Percentiles rank a stretch among this genome's conserved stretches.
phyloP scores from a whole-genome alignment of 106 monocot genomes.

The Xerophyta viscosa region DNA sequence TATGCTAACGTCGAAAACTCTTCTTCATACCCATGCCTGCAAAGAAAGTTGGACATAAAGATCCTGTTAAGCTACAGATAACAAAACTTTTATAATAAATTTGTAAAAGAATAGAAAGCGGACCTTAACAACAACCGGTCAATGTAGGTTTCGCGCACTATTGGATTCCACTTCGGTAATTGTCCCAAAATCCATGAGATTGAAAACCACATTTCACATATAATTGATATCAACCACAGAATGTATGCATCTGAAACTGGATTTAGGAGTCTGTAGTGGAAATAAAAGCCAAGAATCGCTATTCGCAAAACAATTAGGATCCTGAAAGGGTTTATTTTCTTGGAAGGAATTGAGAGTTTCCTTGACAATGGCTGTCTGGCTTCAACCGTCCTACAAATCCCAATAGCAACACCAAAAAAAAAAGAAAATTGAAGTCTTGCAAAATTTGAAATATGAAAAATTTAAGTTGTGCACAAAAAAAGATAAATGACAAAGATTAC shows the following conservation, averaged over 20 bases:
- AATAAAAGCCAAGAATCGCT: conserved; percentile 71
- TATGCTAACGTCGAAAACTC: conserved; percentile 67
- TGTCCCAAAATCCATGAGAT: conserved; percentile 95
- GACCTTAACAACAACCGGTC: conserved; percentile 89
- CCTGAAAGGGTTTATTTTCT: no score
- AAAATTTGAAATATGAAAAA: neutral
- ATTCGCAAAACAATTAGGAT: no score
- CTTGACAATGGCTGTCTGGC: no score
- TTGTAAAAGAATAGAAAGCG: no score
- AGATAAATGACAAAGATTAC: neutral
- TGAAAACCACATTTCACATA: conserved; percentile 97
- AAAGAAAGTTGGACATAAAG: no score
- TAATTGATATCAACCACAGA: conserved; percentile 79
- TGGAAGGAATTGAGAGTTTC: no score
- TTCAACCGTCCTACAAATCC: no score
- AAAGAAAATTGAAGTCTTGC: no score
- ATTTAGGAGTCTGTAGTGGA: conserved; percentile 71
- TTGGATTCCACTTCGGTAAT: conserved; percentile 94
- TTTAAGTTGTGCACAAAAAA: neutral
- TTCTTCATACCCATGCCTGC: conserved; percentile 83
- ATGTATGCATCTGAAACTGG: conserved; percentile 77
- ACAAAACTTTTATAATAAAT: no score
- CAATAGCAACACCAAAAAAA: no score
- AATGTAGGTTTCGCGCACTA: conserved; percentile 89
- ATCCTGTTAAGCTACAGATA: no score